Percentiles rank a stretch among this genome's conserved stretches.
These are phyloP conservation scores for Monosporascus cannonballus DNA, from an alignment of 2,329 filamentous ascomycete species.

Conservation along the genomic window DNA sequence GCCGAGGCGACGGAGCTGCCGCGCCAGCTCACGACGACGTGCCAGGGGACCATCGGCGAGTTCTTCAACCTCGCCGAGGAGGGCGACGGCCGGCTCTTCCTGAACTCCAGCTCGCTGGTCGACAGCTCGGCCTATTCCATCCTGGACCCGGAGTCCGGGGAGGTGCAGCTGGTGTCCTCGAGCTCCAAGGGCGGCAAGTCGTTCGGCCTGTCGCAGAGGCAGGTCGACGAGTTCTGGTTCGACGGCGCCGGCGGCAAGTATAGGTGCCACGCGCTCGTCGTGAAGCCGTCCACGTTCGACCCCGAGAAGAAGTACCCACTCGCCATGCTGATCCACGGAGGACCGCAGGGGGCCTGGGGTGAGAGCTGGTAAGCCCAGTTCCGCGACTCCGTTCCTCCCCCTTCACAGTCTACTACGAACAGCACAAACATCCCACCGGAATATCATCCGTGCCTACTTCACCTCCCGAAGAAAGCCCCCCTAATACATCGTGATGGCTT, in stretches of 20 bases:
- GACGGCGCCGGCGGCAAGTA: conserved; percentile 54
- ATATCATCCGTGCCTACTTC: too few species aligned
- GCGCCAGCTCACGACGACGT: conserved; percentile 33
- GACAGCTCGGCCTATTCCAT: conserved; percentile 68
- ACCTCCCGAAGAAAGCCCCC: too few species aligned
- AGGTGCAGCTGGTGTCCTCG: conserved; percentile 49
- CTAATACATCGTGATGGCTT: too few species aligned
- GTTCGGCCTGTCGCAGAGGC: conserved; percentile 58
- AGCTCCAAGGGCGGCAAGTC: conserved; percentile 58
- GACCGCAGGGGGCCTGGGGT: conserved; percentile 70
- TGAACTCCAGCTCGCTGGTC: conserved; percentile 62
- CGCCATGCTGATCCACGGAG: conserved; percentile 75
- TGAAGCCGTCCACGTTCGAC: conserved; percentile 64
- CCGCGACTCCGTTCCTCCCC: neutral
- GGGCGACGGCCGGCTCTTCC: conserved; percentile 44
- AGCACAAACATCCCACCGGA: too few species aligned
- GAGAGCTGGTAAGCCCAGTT: conserved; percentile 50
- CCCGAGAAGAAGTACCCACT: conserved; percentile 69
- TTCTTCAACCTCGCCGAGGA: conserved; percentile 45
- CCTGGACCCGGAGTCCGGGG: conserved; percentile 39
- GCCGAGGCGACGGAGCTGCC: conserved; percentile 42
- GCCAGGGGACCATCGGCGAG: conserved; percentile 48
- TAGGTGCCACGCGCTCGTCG: conserved; percentile 62
- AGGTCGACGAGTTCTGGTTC: conserved; percentile 66
- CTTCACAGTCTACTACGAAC: neutral